Base-by-base conservation (phyloP, 352 stramenopile species). In the Pelagophyceae sp. region DNA sequence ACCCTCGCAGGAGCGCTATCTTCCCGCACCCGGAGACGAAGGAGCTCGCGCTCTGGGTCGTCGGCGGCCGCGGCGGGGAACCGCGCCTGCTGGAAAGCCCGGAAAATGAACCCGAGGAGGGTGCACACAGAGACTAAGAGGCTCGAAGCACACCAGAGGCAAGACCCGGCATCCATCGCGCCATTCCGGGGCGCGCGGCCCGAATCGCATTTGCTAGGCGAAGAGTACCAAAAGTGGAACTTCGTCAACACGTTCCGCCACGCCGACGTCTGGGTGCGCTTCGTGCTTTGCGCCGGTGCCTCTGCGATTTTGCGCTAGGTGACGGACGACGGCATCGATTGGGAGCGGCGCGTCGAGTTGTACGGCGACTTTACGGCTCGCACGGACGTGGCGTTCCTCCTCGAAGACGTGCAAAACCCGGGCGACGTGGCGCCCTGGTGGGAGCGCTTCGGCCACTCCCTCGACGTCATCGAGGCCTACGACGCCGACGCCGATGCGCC, bases 191-290 rank as follows among this genome's bases (percentile, higher is more conserved):
- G n/a, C n/a, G n/a, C n/a, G n/a, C n/a, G n/a, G n/a, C n/a, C n/a
- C n/a, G n/a, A n/a, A n/a, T n/a, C n/a, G n/a, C n/a, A n/a, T n/a
- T n/a, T n/a, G n/a, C 45, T 54, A 54, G 45, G 45, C 45, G 45
- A 23, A 54, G 51, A 79, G 31, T 83, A 83, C 72, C 75, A 82
- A 63, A 76, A 80, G 23, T 83, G 82, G 75, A 83, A 83, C 69
- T 71, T 83, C 15, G 0, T 75, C 31, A 67, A 75, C 25, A 74
- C 76, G 32, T 65, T 79, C 20, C 51, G 76, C 31, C 35, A 61
- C 27, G 80, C 65, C 23, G 80, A 83, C 69, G 76, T 83, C 25
- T 83, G 80, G 80, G 80, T n/a, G n/a, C n/a, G n/a, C n/a, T n/a
- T n/a, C n/a, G n/a, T n/a, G n/a, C n/a, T n/a, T n/a, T n/a, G n/a